These are phyloP conservation scores for Fomitopsis serialis DNA, from an alignment of 768 basidiomycete species.

Conservation along the genomic window DNA sequence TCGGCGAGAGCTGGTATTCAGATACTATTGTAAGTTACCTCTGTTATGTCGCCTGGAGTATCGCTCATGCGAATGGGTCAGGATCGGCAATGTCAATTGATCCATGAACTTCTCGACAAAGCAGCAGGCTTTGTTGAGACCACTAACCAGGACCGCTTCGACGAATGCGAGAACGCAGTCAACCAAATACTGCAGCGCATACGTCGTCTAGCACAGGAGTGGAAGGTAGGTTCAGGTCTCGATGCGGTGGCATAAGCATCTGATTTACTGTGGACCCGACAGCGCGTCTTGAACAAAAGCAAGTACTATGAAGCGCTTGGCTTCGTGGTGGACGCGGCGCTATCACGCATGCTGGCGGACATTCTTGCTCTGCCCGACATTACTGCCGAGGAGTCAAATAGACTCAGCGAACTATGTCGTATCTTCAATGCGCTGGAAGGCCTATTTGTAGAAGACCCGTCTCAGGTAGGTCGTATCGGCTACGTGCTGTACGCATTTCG, in stretches of 20 bases:
- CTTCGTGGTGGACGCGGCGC: constrained; percentile 57
- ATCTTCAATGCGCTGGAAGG: constrained; percentile 77
- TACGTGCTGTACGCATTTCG: not conserved
- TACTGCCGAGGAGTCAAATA: constrained; percentile 80
- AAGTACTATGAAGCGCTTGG: constrained; percentile 74
- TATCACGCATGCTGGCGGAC: constrained; percentile 64
- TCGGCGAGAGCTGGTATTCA: constrained; percentile 69
- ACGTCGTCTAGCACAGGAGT: constrained; percentile 53
- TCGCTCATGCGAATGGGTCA: constrained; percentile 18
- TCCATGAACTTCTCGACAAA: constrained; percentile 44
- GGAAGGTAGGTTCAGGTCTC: constrained; percentile 51
- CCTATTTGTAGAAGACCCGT: constrained; percentile 64
- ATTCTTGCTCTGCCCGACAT: constrained; percentile 80
- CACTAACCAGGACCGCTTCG: constrained; percentile 66
- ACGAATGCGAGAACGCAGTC: constrained; percentile 69
- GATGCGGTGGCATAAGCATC: too few relatives aligned
- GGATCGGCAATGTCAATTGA: constrained; percentile 42
- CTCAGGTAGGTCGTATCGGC: constrained; percentile 38
- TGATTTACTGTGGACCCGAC: too few relatives aligned
- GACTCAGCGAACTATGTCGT: constrained; percentile 76
- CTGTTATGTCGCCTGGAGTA: not conserved
- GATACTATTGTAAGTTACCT: constrained; percentile 55
- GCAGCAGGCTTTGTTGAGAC: constrained; percentile 67
- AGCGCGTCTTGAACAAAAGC: constrained; percentile 67
- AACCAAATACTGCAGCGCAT: constrained; percentile 59